A percentile compares a stretch with the other conserved stretches of the same genome.
Evolutionary conservation across 805 yeast genomes (phyloP).

Genomic region (Blastobotrys parvus): DNA sequence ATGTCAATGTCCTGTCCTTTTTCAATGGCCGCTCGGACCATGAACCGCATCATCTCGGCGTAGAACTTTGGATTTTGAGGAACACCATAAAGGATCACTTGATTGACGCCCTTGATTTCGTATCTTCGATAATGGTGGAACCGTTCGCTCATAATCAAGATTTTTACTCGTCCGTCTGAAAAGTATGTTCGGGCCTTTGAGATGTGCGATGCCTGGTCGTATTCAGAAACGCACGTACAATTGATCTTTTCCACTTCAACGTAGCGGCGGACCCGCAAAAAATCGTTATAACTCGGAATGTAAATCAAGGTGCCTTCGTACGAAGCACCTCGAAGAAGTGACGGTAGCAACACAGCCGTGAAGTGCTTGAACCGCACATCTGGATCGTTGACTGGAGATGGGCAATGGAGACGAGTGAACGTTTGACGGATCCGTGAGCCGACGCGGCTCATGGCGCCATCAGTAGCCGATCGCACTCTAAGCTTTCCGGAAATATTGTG

Average conservation of each 20-base stretch:
- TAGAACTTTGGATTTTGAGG: slow-evolving; percentile 84
- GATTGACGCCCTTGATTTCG: slow-evolving; percentile 77
- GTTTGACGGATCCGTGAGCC: slow-evolving; percentile 49
- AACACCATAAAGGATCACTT: slow-evolving; percentile 69
- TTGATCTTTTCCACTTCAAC: slow-evolving; percentile 51
- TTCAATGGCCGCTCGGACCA: slow-evolving; percentile 49
- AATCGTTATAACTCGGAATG: slow-evolving; percentile 83
- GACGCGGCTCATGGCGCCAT: slow-evolving; percentile 52
- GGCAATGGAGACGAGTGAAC: slow-evolving; percentile 61
- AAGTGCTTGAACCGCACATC: slow-evolving; percentile 78
- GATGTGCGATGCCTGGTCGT: slow-evolving; percentile 62
- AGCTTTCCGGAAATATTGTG: slow-evolving; percentile 32
- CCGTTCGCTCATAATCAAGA: slow-evolving; percentile 88
- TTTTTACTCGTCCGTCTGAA: slow-evolving; percentile 49
- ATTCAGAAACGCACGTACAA: slow-evolving; percentile 75
- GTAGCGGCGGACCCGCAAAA: slow-evolving; percentile 65
- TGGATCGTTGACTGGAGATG: slow-evolving; percentile 54
- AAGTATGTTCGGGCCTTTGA: slow-evolving; percentile 66
- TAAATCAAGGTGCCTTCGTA: slow-evolving; percentile 72
- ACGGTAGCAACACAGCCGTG: slow-evolving; percentile 63
- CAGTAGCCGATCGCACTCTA: slow-evolving; percentile 34
- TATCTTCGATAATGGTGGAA: slow-evolving; percentile 85
- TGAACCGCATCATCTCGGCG: slow-evolving; percentile 53
- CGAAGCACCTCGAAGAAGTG: slow-evolving; percentile 49
- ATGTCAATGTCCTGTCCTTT: slow-evolving; percentile 48